phyloP scores from a whole-genome alignment of 2,329 filamentous ascomycete species.

The Hymenoscyphus linearis region DNA sequence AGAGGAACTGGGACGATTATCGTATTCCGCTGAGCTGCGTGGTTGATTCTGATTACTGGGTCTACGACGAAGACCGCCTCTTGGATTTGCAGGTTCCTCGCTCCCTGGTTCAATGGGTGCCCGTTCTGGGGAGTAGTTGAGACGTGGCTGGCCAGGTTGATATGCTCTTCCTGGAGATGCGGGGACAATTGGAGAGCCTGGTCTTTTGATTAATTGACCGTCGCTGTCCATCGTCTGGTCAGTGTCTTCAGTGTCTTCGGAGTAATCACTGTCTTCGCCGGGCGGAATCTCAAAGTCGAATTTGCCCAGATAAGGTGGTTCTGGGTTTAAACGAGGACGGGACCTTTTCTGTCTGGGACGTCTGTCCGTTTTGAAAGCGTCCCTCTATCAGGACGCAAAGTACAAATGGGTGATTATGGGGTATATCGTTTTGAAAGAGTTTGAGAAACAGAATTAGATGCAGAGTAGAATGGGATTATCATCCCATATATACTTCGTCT shows the following conservation, averaged over 20 bases:
- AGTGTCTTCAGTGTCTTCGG: slow-evolving; percentile 18
- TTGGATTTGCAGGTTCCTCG: slow-evolving; percentile 6
- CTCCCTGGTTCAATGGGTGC: slow-evolving; percentile 15
- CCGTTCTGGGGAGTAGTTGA: slow-evolving; percentile 19
- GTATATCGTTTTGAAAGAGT: neutral
- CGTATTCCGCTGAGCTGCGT: slow-evolving; percentile 20
- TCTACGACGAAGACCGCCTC: slow-evolving; percentile 20
- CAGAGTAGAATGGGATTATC: slow-evolving; percentile 8
- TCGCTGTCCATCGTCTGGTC: slow-evolving; percentile 17
- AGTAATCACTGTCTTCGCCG: slow-evolving; percentile 21
- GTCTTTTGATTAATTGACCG: slow-evolving; percentile 20
- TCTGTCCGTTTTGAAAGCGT: slow-evolving; percentile 14
- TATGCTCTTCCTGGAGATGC: slow-evolving; percentile 15
- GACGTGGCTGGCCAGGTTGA: slow-evolving; percentile 7
- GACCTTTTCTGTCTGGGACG: slow-evolving; percentile 15
- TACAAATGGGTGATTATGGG: neutral
- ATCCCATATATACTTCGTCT: slow-evolving; percentile 16
- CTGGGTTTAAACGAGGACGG: slow-evolving; percentile 11
- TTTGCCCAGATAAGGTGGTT: slow-evolving; percentile 8
- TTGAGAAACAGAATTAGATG: slow-evolving; percentile 3
- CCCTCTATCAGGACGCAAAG: slow-evolving; percentile 4
- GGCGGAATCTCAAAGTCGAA: slow-evolving; percentile 15
- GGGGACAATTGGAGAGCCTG: slow-evolving; percentile 9
- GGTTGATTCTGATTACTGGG: slow-evolving; percentile 13
- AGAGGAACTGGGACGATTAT: slow-evolving; percentile 14